A percentile compares a stretch with the other conserved stretches of the same genome.
Evolutionary conservation across 495 filamentous ascomycete species (phyloP).

Genomic region (Aspergillus conjunctus): DNA sequence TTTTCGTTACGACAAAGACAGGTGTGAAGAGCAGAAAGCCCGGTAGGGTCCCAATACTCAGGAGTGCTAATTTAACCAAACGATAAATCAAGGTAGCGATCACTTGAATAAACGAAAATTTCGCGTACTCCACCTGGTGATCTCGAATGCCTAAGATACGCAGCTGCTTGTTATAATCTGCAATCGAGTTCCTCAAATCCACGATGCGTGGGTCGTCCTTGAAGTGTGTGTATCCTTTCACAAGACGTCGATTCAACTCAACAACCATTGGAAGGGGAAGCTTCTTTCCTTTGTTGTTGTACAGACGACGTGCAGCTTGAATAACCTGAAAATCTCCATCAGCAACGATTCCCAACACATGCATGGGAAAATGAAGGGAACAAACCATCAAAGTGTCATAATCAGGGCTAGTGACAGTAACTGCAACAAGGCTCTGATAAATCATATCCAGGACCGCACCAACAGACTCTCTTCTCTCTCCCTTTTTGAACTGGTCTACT

Average conservation of each 20-base stretch:
- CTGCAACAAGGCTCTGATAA: slow-evolving; percentile 78
- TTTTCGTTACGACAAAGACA: slow-evolving; percentile 86
- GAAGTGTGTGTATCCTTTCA: slow-evolving; percentile 89
- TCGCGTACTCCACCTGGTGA: slow-evolving; percentile 94
- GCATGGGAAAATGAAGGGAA: slow-evolving; percentile 3
- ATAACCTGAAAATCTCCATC: slow-evolving; percentile 60
- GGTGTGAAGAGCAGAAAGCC: slow-evolving; percentile 86
- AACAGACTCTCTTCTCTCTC: slow-evolving; percentile 82
- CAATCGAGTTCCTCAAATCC: slow-evolving; percentile 74
- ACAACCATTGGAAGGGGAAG: slow-evolving; percentile 92
- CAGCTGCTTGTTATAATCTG: slow-evolving; percentile 86
- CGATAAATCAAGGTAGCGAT: slow-evolving; percentile 79
- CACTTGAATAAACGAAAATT: slow-evolving; percentile 73
- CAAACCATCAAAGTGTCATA: slow-evolving; percentile 95
- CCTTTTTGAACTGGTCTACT: slow-evolving; percentile 81
- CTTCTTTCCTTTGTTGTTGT: slow-evolving; percentile 93
- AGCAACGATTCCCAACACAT: slow-evolving; percentile 24
- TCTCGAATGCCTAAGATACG: slow-evolving; percentile 84
- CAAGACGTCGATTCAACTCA: slow-evolving; percentile 90
- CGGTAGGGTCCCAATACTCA: slow-evolving; percentile 82
- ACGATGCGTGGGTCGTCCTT: slow-evolving; percentile 88
- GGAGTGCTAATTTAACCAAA: slow-evolving; percentile 68
- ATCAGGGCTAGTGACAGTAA: slow-evolving; percentile 92
- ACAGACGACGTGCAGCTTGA: slow-evolving; percentile 90
- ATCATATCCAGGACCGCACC: slow-evolving; percentile 80